Conservation (phyloP, 345 rosid species). For the Abelmoschus esculentus region DNA sequence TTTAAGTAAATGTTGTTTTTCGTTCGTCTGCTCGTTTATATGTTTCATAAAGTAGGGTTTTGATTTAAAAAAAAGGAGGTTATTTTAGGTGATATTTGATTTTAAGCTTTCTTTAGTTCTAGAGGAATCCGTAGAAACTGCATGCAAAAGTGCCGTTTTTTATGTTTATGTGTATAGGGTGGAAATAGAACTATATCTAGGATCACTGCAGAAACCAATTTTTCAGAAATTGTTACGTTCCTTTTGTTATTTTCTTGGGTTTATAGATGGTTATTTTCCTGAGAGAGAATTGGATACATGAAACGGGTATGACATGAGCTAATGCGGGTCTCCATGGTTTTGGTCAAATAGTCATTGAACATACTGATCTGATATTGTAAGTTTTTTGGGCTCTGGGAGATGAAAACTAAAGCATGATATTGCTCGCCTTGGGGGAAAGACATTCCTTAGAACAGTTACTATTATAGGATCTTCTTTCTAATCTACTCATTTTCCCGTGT, state of each 20-base stretch:
- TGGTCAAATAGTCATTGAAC: too few species aligned
- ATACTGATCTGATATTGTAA: too few species aligned
- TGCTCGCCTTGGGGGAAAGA: neutral
- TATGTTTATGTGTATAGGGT: neutral
- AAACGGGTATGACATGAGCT: neutral
- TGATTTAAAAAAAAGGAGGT: neutral
- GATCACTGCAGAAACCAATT: neutral
- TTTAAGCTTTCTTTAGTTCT: neutral
- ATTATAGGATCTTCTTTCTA: neutral
- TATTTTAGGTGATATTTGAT: neutral
- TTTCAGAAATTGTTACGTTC: neutral
- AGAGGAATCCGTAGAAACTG: neutral
- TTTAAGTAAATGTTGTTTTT: neutral
- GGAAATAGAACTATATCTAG: too few species aligned
- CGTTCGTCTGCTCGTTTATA: neutral
- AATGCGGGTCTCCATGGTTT: neutral
- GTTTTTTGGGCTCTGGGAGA: neutral
- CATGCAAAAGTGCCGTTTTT: neutral
- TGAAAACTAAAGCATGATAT: neutral
- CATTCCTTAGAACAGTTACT: neutral
- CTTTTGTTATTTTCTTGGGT: neutral
- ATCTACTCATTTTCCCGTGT: neutral
- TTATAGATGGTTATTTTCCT: neutral
- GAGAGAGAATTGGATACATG: neutral
- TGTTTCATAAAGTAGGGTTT: neutral